These are phyloP conservation scores for Byssothecium circinans DNA, from an alignment of 2,329 filamentous ascomycete genomes.

Conservation along the genomic window DNA sequence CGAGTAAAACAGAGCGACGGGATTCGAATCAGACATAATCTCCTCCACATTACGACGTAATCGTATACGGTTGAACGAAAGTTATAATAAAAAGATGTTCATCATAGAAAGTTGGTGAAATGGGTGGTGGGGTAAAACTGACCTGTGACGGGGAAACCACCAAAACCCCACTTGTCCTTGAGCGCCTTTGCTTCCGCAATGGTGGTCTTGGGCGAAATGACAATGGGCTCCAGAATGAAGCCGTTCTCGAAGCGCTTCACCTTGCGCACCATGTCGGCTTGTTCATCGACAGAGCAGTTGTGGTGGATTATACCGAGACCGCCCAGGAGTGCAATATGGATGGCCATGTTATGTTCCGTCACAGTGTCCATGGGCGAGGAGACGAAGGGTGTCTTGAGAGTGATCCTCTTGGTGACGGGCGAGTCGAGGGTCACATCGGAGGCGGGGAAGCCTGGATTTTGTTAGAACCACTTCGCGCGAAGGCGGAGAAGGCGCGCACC, in stretches of 20 bases:
- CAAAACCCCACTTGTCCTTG: conserved; percentile 98
- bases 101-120: conserved; percentile 62
- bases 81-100: conserved; percentile 79
- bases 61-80: conserved; percentile 99
- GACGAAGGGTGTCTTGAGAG: conserved; percentile 92
- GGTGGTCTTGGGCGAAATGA: conserved; percentile 83
- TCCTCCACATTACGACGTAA: conserved; percentile 83
- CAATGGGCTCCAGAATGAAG: conserved; percentile 94
- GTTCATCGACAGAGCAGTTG: conserved; percentile 96
- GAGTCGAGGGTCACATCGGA: conserved; percentile 86
- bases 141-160: conserved; percentile 98
- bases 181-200: conserved; percentile 87
- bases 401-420: conserved; percentile 91
- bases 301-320: conserved; percentile 96
- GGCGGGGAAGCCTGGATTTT: conserved; percentile 74
- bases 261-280: conserved; percentile 98
- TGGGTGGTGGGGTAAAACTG: conserved; percentile 48
- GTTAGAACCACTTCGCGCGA: conserved; percentile 16
- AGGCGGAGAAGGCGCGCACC: conserved; percentile 51
- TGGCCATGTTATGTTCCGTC: conserved; percentile 99
- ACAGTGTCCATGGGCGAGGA: conserved; percentile 99
- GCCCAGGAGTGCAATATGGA: conserved; percentile 89
- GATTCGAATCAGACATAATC: conserved; percentile 54
- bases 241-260: conserved; percentile 99
- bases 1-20: conserved; percentile 6